A percentile compares a stretch with the other conserved stretches of the same genome.
phyloP scores from a whole-genome alignment of 768 basidiomycete genomes.

The Suillus subalutaceus region DNA sequence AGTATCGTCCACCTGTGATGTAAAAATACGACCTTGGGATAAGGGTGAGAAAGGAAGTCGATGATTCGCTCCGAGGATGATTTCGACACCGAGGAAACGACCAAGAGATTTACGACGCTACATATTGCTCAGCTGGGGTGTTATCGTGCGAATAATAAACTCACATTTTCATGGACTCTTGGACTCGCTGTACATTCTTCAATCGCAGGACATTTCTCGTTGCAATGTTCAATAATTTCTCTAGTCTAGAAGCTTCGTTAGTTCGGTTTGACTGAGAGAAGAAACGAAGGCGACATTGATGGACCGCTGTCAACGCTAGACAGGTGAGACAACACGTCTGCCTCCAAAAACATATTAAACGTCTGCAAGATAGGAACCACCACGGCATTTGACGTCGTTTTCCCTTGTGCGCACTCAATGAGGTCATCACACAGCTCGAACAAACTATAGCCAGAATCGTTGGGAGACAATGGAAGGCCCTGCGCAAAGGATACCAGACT shows the following conservation, averaged over 20 bases:
- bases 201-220: conserved; percentile 65
- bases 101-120: conserved; percentile 71
- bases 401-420: conserved; percentile 50
- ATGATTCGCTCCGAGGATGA: conserved; percentile 48
- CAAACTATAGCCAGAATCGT: conserved; percentile 46
- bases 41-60: conserved; percentile 75
- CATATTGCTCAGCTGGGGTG: conserved; percentile 14
- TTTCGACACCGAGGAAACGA: conserved; percentile 46
- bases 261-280: conserved; percentile 16
- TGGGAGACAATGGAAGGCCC: conserved; percentile 47
- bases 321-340: conserved; percentile 57
- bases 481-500: conserved; percentile 63
- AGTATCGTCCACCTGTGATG: conserved; percentile 15
- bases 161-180: conserved; percentile 84
- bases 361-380: conserved; percentile 85
- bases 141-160: conserved; percentile 28
- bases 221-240: conserved; percentile 54
- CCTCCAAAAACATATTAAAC: conserved; percentile 73
- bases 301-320: conserved; percentile 48
- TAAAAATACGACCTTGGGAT: conserved; percentile 66
- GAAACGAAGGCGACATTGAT: conserved; percentile 47
- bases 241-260: conserved; percentile 44
- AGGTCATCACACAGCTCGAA: conserved; percentile 61
- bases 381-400: conserved; percentile 64
- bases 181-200: conserved; percentile 84